Base-by-base conservation (phyloP, 1,284 basidiomycete species). In the Heterobasidion annosum region DNA sequence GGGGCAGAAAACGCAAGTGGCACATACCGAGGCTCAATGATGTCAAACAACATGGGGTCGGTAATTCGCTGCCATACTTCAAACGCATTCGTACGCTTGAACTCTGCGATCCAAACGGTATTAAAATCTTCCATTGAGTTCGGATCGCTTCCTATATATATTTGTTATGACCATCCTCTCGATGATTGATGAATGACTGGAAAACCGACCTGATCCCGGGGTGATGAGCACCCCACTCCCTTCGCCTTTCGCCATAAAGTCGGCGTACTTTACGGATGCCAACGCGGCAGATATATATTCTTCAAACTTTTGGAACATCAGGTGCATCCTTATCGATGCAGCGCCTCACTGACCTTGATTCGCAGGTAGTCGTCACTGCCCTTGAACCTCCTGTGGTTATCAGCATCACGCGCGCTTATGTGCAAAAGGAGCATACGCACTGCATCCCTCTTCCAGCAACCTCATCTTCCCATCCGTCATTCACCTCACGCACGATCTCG, bases 341-440 rank as follows among this genome's bases (percentile, higher is more conserved):
- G 37, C 4, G 3, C 37, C 10, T 53, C 19, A 64, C 72, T 60
- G 62, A 89, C 91, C 78, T 95, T 93, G 43, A 81, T 77, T 54
- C 94, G 76, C 40, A 98, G 70, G 66, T 95, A 96, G 68, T 98
- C 95, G 64, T 97, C 93, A 60, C 90, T 93, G 10, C 94, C 94
- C 67, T 88, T 86, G 70, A 95, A 97, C 61, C 85, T 87, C 62
- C 18, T 50, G 54, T 51, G 49, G 48, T 47, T 42, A 51, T 59
- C 37, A 54, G 62, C 49, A 48, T 50, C 35, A 33, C 40, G 16
- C 10, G 54, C 18, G 25, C 42, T n/a, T 55, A 35, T n/a, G 8
- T 18, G 2, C 19, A 35, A 34, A 40, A 40, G 19, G 19, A 56
- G 45, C 55, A 54, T 19, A 77, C 84, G 52, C 63, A 90, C 81